Evolutionary conservation across 495 filamentous ascomycete genomes (phyloP), one percentile per base, ranked within the genome.

Genomic region (Paragyromitra xinjiangensis): DNA sequence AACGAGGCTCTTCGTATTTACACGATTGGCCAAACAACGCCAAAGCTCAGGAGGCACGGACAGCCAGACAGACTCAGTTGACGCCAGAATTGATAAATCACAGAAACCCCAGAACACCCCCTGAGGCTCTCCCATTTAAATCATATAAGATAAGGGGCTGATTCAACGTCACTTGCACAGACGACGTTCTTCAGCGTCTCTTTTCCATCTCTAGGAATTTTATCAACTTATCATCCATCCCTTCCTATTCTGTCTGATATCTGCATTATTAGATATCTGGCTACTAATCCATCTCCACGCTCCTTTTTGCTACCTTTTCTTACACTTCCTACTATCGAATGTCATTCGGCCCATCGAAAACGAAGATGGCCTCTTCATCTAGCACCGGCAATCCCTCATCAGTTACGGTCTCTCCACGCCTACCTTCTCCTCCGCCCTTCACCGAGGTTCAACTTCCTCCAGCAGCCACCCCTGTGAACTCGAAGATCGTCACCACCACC

Each of bases 401-500:
- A 58, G 34, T 55, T 48, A 63, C 73, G 4, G 61, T 67, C 48
- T 80, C 81, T 56, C 81, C 81, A 22, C 81, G 81, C n/a, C 81
- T 83, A 39, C 81, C 81, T 14, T 83, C 81, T 34, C 81, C 81
- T 56, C 81, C 81, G 19, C 81, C 81, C 16, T 80, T 82, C 68
- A 73, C 81, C 2, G 81, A 83, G 58, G 81, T 82, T 14, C 81
- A 83, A 72, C 71, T 83, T 19, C 61, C 82, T 5, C 69, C 78
- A 0, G 39, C 56, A 5, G 83, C 86, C 3, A 86, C 87, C 9
- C n/a, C 59, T 11, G 88, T 85, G 73, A 92, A 91, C 44, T 91
- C 85, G 42, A 94, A 87, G 6, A 88, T 90, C 91, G 96, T 22
- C 19, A 22, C 19, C 19, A 22, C 19, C 19, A 22, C 93, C 40